Conservation (phyloP, 2,329 filamentous ascomycete genomes). For the Madurella fahalii region DNA sequence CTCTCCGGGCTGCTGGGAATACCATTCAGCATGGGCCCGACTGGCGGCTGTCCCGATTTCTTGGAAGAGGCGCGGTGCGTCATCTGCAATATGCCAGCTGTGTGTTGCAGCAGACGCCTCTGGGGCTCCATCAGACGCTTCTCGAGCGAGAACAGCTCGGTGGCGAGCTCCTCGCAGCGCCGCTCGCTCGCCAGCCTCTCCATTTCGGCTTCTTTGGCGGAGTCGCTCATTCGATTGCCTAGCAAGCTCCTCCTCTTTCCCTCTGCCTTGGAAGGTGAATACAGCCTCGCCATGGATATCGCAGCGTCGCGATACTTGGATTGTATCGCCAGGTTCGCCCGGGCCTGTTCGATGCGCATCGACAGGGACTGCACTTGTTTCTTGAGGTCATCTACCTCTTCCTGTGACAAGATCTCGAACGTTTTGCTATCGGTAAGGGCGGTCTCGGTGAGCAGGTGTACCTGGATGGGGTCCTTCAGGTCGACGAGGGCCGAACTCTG, state of each 20-base stretch:
- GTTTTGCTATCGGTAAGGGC: slow-evolving; percentile 82
- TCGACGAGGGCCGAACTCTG: slow-evolving; percentile 57
- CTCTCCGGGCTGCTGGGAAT: slow-evolving; percentile 74
- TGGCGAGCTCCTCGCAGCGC: slow-evolving; percentile 80
- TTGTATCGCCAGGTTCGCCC: slow-evolving; percentile 81
- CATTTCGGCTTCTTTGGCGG: slow-evolving; percentile 61
- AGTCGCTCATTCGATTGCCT: slow-evolving; percentile 47
- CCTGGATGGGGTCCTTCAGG: slow-evolving; percentile 69
- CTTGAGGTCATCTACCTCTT: slow-evolving; percentile 88
- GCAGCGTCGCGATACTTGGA: slow-evolving; percentile 93
- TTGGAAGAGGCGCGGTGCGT: slow-evolving; percentile 74
- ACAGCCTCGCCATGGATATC: slow-evolving; percentile 76
- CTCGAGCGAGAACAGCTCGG: slow-evolving; percentile 76
- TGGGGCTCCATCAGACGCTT: slow-evolving; percentile 72
- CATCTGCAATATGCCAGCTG: slow-evolving; percentile 84
- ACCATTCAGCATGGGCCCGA: slow-evolving; percentile 43
- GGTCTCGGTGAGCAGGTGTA: slow-evolving; percentile 90
- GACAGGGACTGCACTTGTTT: slow-evolving; percentile 72
- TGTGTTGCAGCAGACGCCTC: slow-evolving; percentile 77
- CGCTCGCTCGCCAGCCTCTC: slow-evolving; percentile 71
- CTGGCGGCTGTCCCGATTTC: slow-evolving; percentile 44
- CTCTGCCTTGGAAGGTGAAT: slow-evolving; percentile 48
- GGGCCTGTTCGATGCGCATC: slow-evolving; percentile 75
- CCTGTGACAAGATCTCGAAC: slow-evolving; percentile 82
- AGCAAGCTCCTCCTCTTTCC: slow-evolving; percentile 47